Evolutionary conservation across 164 flowering plant species (phyloP).

Genomic region (Kingdonia uniflora): DNA sequence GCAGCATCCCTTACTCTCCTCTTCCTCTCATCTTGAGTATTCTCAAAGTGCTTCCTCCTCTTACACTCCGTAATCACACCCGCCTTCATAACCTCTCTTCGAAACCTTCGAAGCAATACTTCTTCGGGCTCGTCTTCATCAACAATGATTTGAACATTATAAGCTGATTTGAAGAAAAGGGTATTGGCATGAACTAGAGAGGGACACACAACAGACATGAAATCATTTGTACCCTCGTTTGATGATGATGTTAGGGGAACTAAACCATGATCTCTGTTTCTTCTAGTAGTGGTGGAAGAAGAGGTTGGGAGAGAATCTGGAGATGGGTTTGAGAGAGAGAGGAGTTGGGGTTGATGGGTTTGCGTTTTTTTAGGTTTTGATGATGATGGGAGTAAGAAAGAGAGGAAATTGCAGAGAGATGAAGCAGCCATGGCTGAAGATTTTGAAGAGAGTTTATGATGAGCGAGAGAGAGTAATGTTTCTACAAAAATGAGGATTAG

Average conservation of each 20-base stretch:
- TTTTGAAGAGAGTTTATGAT: too few relatives aligned
- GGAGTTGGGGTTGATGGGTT: slow-evolving; percentile 1
- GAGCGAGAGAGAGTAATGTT: background rate
- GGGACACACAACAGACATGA: slow-evolving; percentile 46
- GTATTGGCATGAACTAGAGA: slow-evolving; percentile 50
- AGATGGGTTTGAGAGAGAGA: slow-evolving; percentile 1
- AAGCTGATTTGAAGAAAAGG: slow-evolving; percentile 44
- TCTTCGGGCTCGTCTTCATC: slow-evolving; percentile 73
- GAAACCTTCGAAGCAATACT: slow-evolving; percentile 45
- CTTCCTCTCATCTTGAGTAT: slow-evolving; percentile 57
- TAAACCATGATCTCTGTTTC: too few relatives aligned
- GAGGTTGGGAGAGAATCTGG: slow-evolving; percentile 3
- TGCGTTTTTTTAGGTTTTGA: slow-evolving; percentile 11
- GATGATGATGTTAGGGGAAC: slow-evolving; percentile 3
- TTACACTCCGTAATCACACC: slow-evolving; percentile 60
- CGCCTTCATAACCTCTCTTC: slow-evolving; percentile 61
- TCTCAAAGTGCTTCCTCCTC: slow-evolving; percentile 53
- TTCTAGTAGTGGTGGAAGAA: slow-evolving; percentile 1
- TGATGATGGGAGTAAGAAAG: slow-evolving; percentile 29
- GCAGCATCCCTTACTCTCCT: slow-evolving; percentile 60
- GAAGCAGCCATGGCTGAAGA: slow-evolving; percentile 18
- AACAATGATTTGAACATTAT: slow-evolving; percentile 54
- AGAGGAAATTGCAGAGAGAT: slow-evolving; percentile 29
- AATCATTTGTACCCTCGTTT: slow-evolving; percentile 15
- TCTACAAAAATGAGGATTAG: background rate